These are phyloP conservation scores for Colletotrichum cordylinicola DNA, from an alignment of 2,329 filamentous ascomycete species.

Conservation along the genomic window DNA sequence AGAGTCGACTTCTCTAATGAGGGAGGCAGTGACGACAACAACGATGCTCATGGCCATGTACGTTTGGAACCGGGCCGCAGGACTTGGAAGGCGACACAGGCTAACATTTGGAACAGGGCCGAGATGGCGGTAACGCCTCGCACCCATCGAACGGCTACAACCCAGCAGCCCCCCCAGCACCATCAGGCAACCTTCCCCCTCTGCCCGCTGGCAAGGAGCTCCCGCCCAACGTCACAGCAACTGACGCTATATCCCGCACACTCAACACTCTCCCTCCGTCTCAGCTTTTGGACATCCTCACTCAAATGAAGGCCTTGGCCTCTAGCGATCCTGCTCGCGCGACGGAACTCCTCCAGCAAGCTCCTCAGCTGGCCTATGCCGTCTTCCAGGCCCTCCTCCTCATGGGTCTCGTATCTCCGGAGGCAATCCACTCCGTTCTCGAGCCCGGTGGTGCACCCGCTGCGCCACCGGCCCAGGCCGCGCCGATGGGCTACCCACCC, in stretches of 20 bases:
- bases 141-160: conserved; percentile 38
- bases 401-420: conserved; percentile 89
- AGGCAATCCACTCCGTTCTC: conserved; percentile 81
- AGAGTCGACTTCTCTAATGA: conserved; percentile 97
- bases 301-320: conserved; percentile 93
- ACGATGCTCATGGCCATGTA: conserved; percentile 47
- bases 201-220: conserved; percentile 87
- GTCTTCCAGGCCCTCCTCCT: conserved; percentile 93
- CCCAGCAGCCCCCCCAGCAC: conserved; percentile 25
- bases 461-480: conserved; percentile 29
- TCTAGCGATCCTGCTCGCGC: conserved; percentile 81
- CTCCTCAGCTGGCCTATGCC: conserved; percentile 91
- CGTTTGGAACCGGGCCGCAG: background rate
- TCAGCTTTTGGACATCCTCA: conserved; percentile 90
- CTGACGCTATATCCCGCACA: conserved; percentile 91
- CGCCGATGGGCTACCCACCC: conserved; percentile 23
- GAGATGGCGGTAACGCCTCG: conserved; percentile 13
- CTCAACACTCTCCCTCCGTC: conserved; percentile 84
- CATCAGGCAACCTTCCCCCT: conserved; percentile 69
- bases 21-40: conserved; percentile 75
- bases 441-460: conserved; percentile 57
- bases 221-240: conserved; percentile 80
- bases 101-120: conserved; percentile 11
- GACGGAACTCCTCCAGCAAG: conserved; percentile 84
- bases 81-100: background rate